Base-by-base conservation (phyloP, 78 protist species). In the Protostelium mycophagum region DNA sequence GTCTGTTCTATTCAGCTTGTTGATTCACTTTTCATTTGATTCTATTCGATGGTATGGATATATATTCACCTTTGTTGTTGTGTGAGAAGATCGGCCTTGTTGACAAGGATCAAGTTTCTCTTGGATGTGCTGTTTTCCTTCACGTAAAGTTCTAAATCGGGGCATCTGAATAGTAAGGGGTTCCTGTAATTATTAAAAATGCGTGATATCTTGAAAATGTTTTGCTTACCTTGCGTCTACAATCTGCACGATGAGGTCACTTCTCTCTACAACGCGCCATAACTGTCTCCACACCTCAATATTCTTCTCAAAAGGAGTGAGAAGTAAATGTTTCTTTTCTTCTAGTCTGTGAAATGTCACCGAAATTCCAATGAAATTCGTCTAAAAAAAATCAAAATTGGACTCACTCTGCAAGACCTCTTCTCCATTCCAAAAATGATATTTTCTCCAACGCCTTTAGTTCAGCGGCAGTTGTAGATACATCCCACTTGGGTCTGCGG, bases 211-310 rank as follows among this genome's bases (percentile, higher is more conserved):
- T 36, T 16, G 16, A 85, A 5, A 83, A 83, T 29, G 29, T 28
- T 29, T 29, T 29, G 34, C 88, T 1, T 10, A 83, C 85, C 99
- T 86, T 1, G 98, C 97, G 83, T 99, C 99, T 0, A 98, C 98
- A 86, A 99, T 98, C 95, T 98, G 98, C 0, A 98, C 97, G 1
- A 98, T 86, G 0, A 98, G 89, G 84, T 98, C 94, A 23, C 90
- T 35, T 38, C 97, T 90, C 90, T 99, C 99, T 5, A 99, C 91
- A n/a, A 98, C 99, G 23, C 99, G 96, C 99, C 99, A 99, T 35
- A 99, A 94, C 93, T 99, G 99, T 1, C 99, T 88, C 99, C 99
- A 99, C 28, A 99, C 96, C 29, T 98, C 98, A 29, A 98, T 29
- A 93, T 98, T 98, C 90, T 96, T 96, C 91, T 99, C 99, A 83